These are phyloP conservation scores for Caryocar brasiliense DNA, from an alignment of 441 rosid species.

Conservation along the genomic window DNA sequence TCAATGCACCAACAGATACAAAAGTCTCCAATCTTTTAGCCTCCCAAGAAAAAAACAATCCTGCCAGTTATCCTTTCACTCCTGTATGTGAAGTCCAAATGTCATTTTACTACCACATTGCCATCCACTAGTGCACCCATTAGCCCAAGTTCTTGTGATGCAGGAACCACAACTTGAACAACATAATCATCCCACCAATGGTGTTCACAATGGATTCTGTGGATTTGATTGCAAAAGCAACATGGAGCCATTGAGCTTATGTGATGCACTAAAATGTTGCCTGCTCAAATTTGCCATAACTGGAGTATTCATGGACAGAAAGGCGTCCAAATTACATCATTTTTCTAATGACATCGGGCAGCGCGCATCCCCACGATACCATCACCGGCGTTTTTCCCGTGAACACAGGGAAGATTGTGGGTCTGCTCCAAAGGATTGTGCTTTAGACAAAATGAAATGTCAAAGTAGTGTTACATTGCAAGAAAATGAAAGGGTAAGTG, in stretches of 20 bases:
- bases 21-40: constrained; percentile 8
- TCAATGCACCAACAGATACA: not conserved
- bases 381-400: not conserved
- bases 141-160: not conserved
- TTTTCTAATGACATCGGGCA: not conserved
- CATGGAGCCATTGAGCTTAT: not conserved
- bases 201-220: not conserved
- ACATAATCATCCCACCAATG: not conserved
- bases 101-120: not conserved
- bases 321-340: not conserved
- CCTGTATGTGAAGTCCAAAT: too few relatives aligned
- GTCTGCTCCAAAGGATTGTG: not conserved
- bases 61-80: not conserved
- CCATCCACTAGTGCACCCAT: not conserved
- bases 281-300: constrained; percentile 10
- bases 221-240: not conserved
- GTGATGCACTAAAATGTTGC: constrained; percentile 6
- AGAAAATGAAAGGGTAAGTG: not conserved
- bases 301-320: constrained; percentile 20
- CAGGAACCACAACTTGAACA: not conserved
- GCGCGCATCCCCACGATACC: not conserved
- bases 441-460: not conserved
- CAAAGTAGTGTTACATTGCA: not conserved
- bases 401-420: not conserved
- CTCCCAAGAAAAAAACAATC: constrained; percentile 8